Percentiles rank a stretch among this genome's conserved stretches.
phyloP scores from a whole-genome alignment of 257 asterid species.

The Solanum chilense region DNA sequence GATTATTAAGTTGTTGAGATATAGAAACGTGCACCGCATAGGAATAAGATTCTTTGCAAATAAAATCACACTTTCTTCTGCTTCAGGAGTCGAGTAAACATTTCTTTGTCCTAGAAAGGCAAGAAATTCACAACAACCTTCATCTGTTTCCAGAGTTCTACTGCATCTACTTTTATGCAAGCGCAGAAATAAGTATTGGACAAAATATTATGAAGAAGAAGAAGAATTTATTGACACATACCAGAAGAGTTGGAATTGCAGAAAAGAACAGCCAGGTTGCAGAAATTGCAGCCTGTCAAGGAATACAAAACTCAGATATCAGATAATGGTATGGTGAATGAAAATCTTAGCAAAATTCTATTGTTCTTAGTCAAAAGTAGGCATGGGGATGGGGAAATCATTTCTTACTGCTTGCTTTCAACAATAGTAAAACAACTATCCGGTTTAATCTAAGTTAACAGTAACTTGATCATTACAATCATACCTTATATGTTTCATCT shows the following conservation, averaged over 20 bases:
- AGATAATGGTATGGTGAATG: neutral
- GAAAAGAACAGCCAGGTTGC: constrained; percentile 83
- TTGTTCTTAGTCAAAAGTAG: neutral
- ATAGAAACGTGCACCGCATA: neutral
- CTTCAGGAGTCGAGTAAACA: neutral
- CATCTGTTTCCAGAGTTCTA: neutral
- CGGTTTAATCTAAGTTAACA: neutral
- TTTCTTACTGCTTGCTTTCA: neutral
- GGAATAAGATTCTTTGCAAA: neutral
- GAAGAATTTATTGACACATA: constrained; percentile 13
- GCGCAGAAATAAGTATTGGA: neutral
- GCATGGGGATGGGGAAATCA: neutral
- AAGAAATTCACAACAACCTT: neutral
- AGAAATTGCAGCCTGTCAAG: constrained; percentile 70
- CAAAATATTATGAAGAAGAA: neutral
- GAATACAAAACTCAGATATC: neutral
- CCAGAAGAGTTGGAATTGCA: constrained; percentile 85
- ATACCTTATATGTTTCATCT: neutral
- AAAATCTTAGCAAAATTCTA: neutral
- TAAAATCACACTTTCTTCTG: neutral
- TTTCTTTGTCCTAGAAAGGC: neutral
- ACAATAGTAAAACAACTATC: neutral
- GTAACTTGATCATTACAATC: neutral
- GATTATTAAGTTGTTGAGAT: neutral
- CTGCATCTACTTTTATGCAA: neutral